Evolutionary conservation across 371 early-diverging fungal species (phyloP), one percentile per base, ranked within the genome.

Genomic region (Rhizopus arrhizus): DNA sequence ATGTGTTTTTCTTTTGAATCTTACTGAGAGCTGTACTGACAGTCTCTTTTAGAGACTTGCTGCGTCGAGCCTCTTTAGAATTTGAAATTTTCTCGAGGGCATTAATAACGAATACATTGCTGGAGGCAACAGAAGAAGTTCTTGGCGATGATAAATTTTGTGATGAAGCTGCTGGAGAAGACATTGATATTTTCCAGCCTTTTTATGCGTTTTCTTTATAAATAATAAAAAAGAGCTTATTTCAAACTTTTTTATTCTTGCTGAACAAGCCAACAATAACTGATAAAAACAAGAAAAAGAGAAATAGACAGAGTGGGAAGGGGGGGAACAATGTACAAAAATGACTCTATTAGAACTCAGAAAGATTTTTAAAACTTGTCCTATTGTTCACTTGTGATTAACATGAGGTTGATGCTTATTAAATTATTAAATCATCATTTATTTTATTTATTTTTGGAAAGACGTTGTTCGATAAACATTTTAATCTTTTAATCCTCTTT

Each of bases 21-120:
- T 52, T 77, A 77, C 80, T 68, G 57, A 71, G 53, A 46, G 85
- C 79, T 53, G 69, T 68, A 55, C 73, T 62, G 33, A 80, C 60
- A 15, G 69, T 68, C 55, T 82, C 82, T 51, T 81, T 80, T 59
- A 86, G 67, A 46, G 72, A 69, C 59, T 83, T 83, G 51, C 82
- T 85, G 35, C 66, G 80, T 61, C 65, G 75, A 56, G 64, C 75
- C 58, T 79, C 80, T 69, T 65, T 85, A 57, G 75, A 83, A 56
- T 66, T 74, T 50, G 68, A 76, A 32, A 89, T 81, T 70, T 81
- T 86, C 34, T 89, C 86, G 57, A 89, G 72, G 7, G 89, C 88
- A 16, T 83, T 85, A 46, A 84, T 70, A 13, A 89, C 82, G 71
- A 89, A 88, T 40, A 89, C 81, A 29, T 70, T 65, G 46, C 81